A percentile compares a stretch with the other conserved stretches of the same genome.
phyloP scores from a whole-genome alignment of 1,284 basidiomycete species.

The Cutaneotrichosporon curvatum region DNA sequence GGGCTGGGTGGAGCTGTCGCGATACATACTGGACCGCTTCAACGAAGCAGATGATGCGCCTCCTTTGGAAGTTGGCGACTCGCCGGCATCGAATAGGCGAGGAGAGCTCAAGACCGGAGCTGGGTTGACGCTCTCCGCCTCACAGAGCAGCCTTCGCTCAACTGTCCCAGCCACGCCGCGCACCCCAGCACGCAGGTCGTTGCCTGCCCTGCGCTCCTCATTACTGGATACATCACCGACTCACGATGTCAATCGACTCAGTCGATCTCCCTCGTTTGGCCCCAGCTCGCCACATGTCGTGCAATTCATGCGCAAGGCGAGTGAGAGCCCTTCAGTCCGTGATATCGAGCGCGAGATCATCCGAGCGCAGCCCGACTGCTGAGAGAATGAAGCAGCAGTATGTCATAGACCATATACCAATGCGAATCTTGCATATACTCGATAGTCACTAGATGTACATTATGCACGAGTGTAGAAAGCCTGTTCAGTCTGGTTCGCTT shows the following conservation, averaged over 20 bases:
- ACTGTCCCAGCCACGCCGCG: neutral
- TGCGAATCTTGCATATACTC: neutral
- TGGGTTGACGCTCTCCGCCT: conserved; percentile 2
- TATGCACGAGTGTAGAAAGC: too few relatives aligned
- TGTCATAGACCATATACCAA: neutral
- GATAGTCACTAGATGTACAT: too few relatives aligned
- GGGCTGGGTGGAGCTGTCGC: conserved; percentile 85
- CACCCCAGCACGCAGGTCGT: conserved; percentile 3
- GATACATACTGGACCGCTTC: conserved; percentile 79
- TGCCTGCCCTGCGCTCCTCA: neutral
- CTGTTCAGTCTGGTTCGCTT: too few relatives aligned
- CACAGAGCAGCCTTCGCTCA: conserved; percentile 1
- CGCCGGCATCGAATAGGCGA: conserved; percentile 1
- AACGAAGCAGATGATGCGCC: conserved; percentile 57
- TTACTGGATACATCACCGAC: neutral
- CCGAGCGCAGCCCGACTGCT: neutral
- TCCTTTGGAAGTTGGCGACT: too few relatives aligned
- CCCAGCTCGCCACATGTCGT: conserved; percentile 27
- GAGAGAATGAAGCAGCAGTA: neutral
- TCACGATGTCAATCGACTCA: too few relatives aligned
- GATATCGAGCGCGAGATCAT: conserved; percentile 31
- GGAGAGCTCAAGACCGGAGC: conserved; percentile 4
- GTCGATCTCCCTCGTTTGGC: neutral
- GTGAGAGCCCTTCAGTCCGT: conserved; percentile 33
- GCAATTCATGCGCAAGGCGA: conserved; percentile 37